Evolutionary conservation across 2,329 filamentous ascomycete species (phyloP).

Genomic region (Aspergillus vadensis): DNA sequence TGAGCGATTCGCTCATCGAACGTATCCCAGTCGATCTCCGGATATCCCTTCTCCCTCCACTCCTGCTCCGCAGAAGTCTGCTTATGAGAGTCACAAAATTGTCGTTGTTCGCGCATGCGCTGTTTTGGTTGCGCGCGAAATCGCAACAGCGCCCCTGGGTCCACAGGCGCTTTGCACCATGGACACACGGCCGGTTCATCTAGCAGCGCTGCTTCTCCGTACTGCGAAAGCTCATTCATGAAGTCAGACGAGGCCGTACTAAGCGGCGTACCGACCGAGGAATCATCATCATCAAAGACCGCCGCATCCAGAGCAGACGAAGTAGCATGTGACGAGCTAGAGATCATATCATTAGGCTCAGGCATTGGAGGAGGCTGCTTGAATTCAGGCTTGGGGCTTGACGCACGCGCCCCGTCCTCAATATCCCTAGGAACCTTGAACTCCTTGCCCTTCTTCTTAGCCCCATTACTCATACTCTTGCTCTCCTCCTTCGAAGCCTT

Average conservation of each 20-base stretch:
- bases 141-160: constrained; percentile 55
- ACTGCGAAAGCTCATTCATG: constrained; percentile 21
- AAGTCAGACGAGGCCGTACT: constrained; percentile 31
- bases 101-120: constrained; percentile 40
- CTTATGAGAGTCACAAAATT: constrained; percentile 67
- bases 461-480: constrained; percentile 11
- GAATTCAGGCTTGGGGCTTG: constrained; percentile 22
- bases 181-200: constrained; percentile 56
- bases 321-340: constrained; percentile 33
- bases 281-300: constrained; percentile 30
- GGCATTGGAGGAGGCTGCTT: constrained; percentile 30
- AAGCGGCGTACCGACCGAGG: constrained; percentile 35
- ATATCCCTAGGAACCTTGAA: constrained; percentile 32
- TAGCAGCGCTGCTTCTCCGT: constrained; percentile 10
- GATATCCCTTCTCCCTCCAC: constrained; percentile 63
- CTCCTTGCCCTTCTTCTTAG: constrained; percentile 8
- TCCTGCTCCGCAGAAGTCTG: constrained; percentile 54
- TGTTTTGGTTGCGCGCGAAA: constrained; percentile 47
- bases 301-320: constrained; percentile 23
- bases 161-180: constrained; percentile 65
- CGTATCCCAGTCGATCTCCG: constrained; percentile 67
- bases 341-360: constrained; percentile 18
- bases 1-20: constrained; percentile 61
- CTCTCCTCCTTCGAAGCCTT: constrained; percentile 8
- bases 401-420: constrained; percentile 14